phyloP scores from a whole-genome alignment of 805 yeast species.

The Myxozyma vanderwaltii region DNA sequence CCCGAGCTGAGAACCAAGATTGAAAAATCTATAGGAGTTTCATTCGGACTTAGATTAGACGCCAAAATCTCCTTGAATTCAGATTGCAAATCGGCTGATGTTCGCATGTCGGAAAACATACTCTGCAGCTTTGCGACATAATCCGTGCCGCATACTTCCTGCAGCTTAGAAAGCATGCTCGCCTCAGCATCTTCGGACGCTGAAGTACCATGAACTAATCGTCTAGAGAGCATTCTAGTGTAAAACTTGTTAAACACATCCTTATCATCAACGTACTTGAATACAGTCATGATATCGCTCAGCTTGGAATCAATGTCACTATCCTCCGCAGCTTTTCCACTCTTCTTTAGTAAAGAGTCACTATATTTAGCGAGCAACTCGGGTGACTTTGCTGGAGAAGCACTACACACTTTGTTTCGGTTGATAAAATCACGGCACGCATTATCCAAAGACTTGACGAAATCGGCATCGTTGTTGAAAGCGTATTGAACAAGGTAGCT shows the following conservation, averaged over 20 bases:
- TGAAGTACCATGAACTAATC: slow-evolving; percentile 84
- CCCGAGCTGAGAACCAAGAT: slow-evolving; percentile 83
- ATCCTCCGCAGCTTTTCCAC: slow-evolving; percentile 62
- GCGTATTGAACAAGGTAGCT: slow-evolving; percentile 63
- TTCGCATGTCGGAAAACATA: slow-evolving; percentile 92
- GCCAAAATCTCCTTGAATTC: slow-evolving; percentile 54
- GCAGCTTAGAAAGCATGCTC: slow-evolving; percentile 77
- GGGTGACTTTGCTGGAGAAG: slow-evolving; percentile 72
- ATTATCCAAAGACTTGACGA: slow-evolving; percentile 83
- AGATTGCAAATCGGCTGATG: slow-evolving; percentile 74
- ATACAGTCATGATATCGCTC: slow-evolving; percentile 82
- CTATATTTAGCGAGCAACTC: slow-evolving; percentile 88
- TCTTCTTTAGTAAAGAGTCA: slow-evolving; percentile 77
- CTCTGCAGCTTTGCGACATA: slow-evolving; percentile 91
- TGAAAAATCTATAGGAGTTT: slow-evolving; percentile 52
- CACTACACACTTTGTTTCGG: slow-evolving; percentile 68
- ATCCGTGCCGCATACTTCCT: slow-evolving; percentile 86
- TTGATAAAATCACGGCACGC: slow-evolving; percentile 88
- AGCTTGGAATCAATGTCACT: slow-evolving; percentile 70
- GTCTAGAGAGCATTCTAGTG: slow-evolving; percentile 82
- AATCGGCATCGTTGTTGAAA: slow-evolving; percentile 71
- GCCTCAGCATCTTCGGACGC: slow-evolving; percentile 85
- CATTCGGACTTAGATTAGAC: slow-evolving; percentile 41
- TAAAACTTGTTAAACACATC: slow-evolving; percentile 94
- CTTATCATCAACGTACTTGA: slow-evolving; percentile 86